A percentile compares a stretch with the other conserved stretches of the same genome.
These are phyloP conservation scores for Gnetum montanum DNA, from an alignment of 75 land plant species.

Conservation along the genomic window DNA sequence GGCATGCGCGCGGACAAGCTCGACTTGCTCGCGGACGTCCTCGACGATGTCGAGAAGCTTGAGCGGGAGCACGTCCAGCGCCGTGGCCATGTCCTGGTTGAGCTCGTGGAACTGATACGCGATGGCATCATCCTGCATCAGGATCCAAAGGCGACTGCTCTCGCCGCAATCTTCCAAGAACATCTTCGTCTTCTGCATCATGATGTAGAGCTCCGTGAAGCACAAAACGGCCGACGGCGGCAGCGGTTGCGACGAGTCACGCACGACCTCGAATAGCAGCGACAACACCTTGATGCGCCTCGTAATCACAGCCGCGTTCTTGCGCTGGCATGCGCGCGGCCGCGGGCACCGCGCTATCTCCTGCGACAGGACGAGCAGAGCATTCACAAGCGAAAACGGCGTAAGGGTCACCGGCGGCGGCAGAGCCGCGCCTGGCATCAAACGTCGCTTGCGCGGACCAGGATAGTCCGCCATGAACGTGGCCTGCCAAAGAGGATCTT, in stretches of 20 bases:
- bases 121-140: conserved; percentile 26
- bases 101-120: conserved; percentile 44
- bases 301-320: conserved; percentile 27
- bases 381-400: neutral
- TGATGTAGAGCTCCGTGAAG: conserved; percentile 52
- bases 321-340: conserved; percentile 22
- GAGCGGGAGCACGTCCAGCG: conserved; percentile 54
- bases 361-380: conserved; percentile 30
- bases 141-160: conserved; percentile 40
- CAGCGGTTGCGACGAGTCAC: conserved; percentile 10
- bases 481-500: neutral
- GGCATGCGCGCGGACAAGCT: conserved; percentile 40
- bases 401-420: neutral
- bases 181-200: conserved; percentile 40
- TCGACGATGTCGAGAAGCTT: conserved; percentile 27
- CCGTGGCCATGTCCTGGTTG: conserved; percentile 35
- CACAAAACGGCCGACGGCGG: conserved; percentile 47
- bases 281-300: conserved; percentile 43
- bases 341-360: conserved; percentile 21
- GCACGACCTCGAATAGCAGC: conserved; percentile 34
- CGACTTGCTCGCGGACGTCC: conserved; percentile 54
- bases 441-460: conserved; percentile 2
- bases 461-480: too few relatives aligned
- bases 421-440: neutral
- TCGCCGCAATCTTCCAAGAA: conserved; percentile 43